Percentiles rank a stretch among this genome's conserved stretches.
Conservation (phyloP, 2,329 filamentous ascomycete genomes). For the Arthrinium phaeospermum region DNA sequence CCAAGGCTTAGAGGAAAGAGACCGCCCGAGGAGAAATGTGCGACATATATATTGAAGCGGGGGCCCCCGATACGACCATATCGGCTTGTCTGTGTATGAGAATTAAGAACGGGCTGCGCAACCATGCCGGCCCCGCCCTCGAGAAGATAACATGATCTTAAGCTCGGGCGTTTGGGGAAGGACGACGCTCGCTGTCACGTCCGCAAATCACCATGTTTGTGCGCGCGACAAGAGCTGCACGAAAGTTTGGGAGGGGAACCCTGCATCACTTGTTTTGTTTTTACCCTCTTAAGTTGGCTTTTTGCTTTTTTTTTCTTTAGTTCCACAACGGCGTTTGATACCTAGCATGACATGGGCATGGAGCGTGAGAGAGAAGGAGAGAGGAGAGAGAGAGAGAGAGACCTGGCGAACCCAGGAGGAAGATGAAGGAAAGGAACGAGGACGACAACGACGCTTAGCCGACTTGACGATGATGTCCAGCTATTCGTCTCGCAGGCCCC, state of each 20-base stretch:
- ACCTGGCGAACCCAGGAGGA: neutral
- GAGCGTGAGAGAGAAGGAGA: neutral
- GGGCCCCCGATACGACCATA: neutral
- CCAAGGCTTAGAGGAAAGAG: slow-evolving; percentile 5
- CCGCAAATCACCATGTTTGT: neutral
- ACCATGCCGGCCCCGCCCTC: neutral
- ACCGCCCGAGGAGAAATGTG: neutral
- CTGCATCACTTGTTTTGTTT: slow-evolving; percentile 1
- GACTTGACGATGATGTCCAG: neutral
- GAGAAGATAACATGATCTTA: neutral
- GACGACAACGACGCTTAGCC: neutral
- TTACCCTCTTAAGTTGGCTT: slow-evolving; percentile 7
- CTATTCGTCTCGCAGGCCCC: neutral
- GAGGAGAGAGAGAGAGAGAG: neutral
- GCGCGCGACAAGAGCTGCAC: neutral
- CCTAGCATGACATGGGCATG: slow-evolving; percentile 16
- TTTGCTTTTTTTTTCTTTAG: slow-evolving; percentile 7
- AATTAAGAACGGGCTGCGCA: neutral
- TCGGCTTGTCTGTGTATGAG: neutral
- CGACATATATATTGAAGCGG: slow-evolving; percentile 5
- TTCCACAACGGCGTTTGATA: slow-evolving; percentile 14
- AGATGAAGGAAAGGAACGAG: neutral
- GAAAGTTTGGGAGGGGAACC: neutral
- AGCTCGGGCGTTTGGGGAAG: neutral
- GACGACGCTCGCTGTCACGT: neutral